Base-by-base conservation (phyloP, 1,284 basidiomycete genomes). In the Cronartium quercuum region DNA sequence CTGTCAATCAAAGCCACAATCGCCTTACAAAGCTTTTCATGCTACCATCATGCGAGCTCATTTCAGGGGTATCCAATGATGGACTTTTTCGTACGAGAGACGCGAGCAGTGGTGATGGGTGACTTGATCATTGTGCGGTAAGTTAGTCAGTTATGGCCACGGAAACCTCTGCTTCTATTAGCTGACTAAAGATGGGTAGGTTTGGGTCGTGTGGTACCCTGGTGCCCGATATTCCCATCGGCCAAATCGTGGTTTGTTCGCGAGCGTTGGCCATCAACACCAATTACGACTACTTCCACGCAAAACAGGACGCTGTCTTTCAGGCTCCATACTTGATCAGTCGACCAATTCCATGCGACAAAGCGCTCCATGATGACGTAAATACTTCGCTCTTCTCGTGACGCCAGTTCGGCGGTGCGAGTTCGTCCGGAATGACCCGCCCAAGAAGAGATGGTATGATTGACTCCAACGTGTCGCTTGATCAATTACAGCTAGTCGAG, bases 201-300 rank as follows among this genome's bases (percentile, higher is more conserved):
- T 47, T 70, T 6, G 68, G 68, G 24, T 70, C 68, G 34, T 70
- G 68, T 37, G 68, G 68, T 34, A 70, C 68, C 10, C 58, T 70
- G 41, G 68, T 70, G 13, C 60, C 68, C n/a, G 68, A 70, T 24
- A 70, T 70, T 24, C 68, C 68, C 35, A 60, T 70, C 37, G 68
- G 68, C n/a, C 42, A 60, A 29, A 42, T 70, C 6, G 68, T 70
- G n/a, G 68, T 70, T 6, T 70, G 68, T 51, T 63, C 68, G n/a
- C 12, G 55, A 21, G 62, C 58, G 35, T 63, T 70, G 34, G 68
- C 68, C 21, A 70, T 70, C 38, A 62, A 35, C n/a, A 62, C 68
- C 10, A 70, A 70, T 70, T 70, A 70, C 51, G 68, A 70, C 44
- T 24, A 63, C 51, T 70, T 70, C n/a, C 68, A 63, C 21, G 18